Percentiles rank a stretch among this genome's conserved stretches.
Evolutionary conservation across 495 filamentous ascomycete species (phyloP).

Genomic region (Hypoxylon perforatum): DNA sequence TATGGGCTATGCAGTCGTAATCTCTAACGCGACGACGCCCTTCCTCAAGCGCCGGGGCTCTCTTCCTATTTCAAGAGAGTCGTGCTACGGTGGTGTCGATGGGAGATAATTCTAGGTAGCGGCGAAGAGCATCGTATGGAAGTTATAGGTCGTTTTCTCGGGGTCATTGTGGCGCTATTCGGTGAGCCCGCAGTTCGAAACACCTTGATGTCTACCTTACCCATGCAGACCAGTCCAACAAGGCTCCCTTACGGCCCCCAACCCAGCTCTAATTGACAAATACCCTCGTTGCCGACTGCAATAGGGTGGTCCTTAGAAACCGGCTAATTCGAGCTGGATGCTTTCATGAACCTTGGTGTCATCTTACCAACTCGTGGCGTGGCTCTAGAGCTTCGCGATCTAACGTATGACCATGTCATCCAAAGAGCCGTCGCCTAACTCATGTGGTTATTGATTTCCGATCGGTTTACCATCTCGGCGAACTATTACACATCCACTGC

Average conservation of each 20-base stretch:
- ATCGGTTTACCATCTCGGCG: neutral
- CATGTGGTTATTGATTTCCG: neutral
- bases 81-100: slow-evolving; percentile 1
- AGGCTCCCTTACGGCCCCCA: neutral
- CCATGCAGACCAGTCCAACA: slow-evolving; percentile 7
- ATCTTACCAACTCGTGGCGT: neutral
- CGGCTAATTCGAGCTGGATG: slow-evolving; percentile 1
- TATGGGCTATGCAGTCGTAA: neutral
- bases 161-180: slow-evolving; percentile 9
- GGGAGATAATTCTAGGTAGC: neutral
- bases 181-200: slow-evolving; percentile 16
- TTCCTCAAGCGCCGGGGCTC: neutral
- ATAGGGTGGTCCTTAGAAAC: neutral
- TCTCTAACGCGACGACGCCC: neutral
- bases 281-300: neutral
- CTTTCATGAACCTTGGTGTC: neutral
- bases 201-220: slow-evolving; percentile 22
- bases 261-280: slow-evolving; percentile 2
- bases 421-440: slow-evolving; percentile 9
- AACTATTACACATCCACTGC: neutral
- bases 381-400: slow-evolving; percentile 1
- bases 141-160: slow-evolving; percentile 16
- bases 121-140: neutral
- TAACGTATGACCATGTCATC: neutral
- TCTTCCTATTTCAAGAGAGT: neutral